Percentiles rank a stretch among this genome's conserved stretches.
Evolutionary conservation across 2,329 filamentous ascomycete species (phyloP).

Genomic region (Didymosphaeria variabile): DNA sequence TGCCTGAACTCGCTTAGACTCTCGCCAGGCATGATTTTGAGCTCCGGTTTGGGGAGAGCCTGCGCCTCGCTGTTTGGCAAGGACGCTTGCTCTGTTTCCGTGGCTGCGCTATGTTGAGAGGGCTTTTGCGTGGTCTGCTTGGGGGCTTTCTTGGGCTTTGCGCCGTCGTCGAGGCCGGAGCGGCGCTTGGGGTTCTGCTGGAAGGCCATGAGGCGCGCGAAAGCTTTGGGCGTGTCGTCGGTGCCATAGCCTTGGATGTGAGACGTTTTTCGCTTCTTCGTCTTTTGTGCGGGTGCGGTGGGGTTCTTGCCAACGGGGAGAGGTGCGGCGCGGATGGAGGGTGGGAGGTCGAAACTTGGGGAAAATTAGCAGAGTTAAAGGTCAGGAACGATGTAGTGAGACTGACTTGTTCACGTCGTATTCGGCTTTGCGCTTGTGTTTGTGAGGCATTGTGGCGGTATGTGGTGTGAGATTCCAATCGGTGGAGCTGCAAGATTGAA

Average conservation of each 20-base stretch:
- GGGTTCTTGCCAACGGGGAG: conserved; percentile 62
- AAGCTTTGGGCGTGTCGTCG: conserved; percentile 89
- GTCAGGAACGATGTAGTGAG: conserved; percentile 13
- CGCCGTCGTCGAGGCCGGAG: conserved; percentile 77
- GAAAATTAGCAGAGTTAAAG: conserved; percentile 46
- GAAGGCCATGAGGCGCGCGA: conserved; percentile 83
- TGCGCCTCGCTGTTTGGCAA: conserved; percentile 35
- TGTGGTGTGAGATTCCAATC: conserved; percentile 11
- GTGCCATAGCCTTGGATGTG: conserved; percentile 62
- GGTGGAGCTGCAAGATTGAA: neutral
- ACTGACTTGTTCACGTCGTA: conserved; percentile 50
- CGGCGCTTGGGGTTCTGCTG: conserved; percentile 64
- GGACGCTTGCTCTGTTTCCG: conserved; percentile 24
- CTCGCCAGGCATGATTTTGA: conserved; percentile 84
- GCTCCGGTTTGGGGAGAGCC: conserved; percentile 42
- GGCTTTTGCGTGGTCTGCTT: conserved; percentile 15
- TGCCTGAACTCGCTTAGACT: conserved; percentile 80
- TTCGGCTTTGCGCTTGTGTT: conserved; percentile 74
- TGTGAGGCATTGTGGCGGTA: conserved; percentile 75
- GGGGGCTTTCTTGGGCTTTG: conserved; percentile 57
- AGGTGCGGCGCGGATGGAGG: conserved; percentile 66
- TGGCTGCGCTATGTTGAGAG: conserved; percentile 18
- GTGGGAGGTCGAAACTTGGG: conserved; percentile 68
- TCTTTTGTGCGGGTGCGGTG: conserved; percentile 43
- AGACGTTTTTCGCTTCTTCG: conserved; percentile 49